These are phyloP conservation scores for Dipodascus albidus DNA, from an alignment of 805 yeast species.

Conservation along the genomic window DNA sequence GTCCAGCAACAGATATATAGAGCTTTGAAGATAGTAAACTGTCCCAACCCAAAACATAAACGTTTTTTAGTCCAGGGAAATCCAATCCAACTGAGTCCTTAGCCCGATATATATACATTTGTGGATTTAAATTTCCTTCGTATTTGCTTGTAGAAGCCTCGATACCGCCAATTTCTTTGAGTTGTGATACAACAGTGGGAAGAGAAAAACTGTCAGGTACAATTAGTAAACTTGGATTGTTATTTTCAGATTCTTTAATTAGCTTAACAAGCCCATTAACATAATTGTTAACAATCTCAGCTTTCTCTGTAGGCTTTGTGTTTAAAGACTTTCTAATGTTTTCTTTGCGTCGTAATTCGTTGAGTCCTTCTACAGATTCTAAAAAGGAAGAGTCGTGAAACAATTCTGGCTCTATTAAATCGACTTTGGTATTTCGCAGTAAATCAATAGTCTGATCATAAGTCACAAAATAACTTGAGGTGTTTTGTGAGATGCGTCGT, in stretches of 20 bases:
- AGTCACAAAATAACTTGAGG: background rate
- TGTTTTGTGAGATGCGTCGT: background rate
- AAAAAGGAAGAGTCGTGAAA: background rate
- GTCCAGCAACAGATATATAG: background rate
- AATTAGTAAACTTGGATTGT: background rate
- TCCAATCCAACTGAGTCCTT: background rate
- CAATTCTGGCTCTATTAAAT: background rate
- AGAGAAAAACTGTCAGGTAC: constrained; percentile 5
- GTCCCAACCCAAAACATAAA: constrained; percentile 1
- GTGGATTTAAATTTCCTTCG: background rate
- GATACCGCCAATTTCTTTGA: constrained; percentile 3
- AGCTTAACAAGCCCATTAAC: constrained; percentile 1
- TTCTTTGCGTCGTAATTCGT: background rate
- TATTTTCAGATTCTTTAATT: background rate
- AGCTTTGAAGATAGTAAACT: background rate
- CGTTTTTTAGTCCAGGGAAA: background rate
- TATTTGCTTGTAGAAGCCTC: background rate
- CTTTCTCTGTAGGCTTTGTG: background rate
- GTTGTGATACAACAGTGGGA: background rate
- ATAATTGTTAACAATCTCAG: background rate
- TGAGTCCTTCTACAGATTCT: background rate
- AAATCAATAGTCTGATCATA: background rate
- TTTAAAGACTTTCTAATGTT: background rate
- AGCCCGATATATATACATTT: background rate
- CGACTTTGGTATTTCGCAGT: background rate